Conservation (phyloP, 495 filamentous ascomycete species). For the Hypoxylon subgilvum region DNA sequence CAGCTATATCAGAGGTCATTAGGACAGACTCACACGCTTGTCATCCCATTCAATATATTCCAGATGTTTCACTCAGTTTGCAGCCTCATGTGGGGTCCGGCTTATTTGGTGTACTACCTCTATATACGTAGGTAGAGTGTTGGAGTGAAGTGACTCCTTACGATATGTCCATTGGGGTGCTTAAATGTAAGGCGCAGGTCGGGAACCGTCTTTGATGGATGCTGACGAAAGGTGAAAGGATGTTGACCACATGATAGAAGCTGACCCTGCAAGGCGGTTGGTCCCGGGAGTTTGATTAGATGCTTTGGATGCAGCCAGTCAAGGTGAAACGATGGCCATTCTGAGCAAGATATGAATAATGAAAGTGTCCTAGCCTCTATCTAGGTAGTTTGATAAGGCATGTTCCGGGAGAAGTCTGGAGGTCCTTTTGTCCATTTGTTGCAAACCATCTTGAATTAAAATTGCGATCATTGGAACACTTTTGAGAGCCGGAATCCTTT, state of each 20-base stretch:
- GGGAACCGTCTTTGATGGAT: not conserved
- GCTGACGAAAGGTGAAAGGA: not conserved
- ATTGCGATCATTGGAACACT: slow-evolving; percentile 8
- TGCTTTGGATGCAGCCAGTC: too few relatives aligned
- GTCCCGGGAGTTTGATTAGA: too few relatives aligned
- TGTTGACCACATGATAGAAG: too few relatives aligned
- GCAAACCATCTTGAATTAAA: not conserved
- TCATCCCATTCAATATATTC: slow-evolving; percentile 13
- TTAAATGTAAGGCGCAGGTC: not conserved
- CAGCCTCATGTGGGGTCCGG: slow-evolving; percentile 31
- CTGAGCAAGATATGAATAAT: too few relatives aligned
- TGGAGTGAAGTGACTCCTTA: slow-evolving; percentile 3
- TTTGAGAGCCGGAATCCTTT: not conserved
- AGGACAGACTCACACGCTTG: slow-evolving; percentile 17
- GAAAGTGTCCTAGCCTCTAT: too few relatives aligned
- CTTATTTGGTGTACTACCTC: slow-evolving; percentile 10
- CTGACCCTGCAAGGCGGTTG: too few relatives aligned
- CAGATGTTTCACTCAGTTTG: slow-evolving; percentile 21
- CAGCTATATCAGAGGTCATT: slow-evolving; percentile 17
- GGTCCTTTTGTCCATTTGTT: too few relatives aligned
- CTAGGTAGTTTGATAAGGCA: too few relatives aligned
- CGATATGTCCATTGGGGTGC: not conserved
- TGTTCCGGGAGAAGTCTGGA: too few relatives aligned
- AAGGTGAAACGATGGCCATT: too few relatives aligned
- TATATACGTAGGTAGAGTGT: slow-evolving; percentile 1